Evolutionary conservation across 805 yeast genomes (phyloP), one percentile per base, ranked within the genome.

Genomic region (Spathaspora girioi): DNA sequence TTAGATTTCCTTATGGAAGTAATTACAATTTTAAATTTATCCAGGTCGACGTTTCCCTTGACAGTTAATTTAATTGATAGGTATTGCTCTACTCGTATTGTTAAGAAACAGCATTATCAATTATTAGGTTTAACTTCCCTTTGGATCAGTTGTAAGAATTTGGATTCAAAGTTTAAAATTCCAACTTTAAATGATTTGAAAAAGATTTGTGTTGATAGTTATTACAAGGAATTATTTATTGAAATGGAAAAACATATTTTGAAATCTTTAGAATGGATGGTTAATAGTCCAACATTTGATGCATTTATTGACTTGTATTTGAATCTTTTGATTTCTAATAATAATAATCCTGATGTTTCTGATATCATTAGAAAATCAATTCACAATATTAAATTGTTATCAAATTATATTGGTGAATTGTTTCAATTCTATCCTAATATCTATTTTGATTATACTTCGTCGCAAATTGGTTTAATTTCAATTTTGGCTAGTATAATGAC

Each of bases 161-260:
- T 75, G 59, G 84, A 81, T 59, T 71, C 77, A 55, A 81, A 81
- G 67, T 79, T 79, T 57, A 82, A 82, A 61, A 79, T 83, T 40
- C 85, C 86, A 8, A 69, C 78, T 18, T 66, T 83, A 50, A 72
- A 73, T 48, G 79, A 77, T 55, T 68, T 83, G 47, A 71, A 79
- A 59, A 78, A 77, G 51, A 72, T 81, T 65, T 82, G 86, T 64
- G 81, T 83, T 64, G 75, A 79, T 56, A 79, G 80, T 61, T 83
- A 81, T 65, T 75, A 80, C 48, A 78, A 76, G 56, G 73, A 76
- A 55, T 70, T 80, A 54, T 82, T 87, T 61, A 69, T 83, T 52
- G 83, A 82, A 60, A 82, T 86, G 82, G 96, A 87, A 63, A 75
- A 83, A 52, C 85, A 84, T 58, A 76, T 87, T 43, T 70, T 87